phyloP scores from a whole-genome alignment of 2,329 filamentous ascomycete species.

The Juglanconis oblonga region DNA sequence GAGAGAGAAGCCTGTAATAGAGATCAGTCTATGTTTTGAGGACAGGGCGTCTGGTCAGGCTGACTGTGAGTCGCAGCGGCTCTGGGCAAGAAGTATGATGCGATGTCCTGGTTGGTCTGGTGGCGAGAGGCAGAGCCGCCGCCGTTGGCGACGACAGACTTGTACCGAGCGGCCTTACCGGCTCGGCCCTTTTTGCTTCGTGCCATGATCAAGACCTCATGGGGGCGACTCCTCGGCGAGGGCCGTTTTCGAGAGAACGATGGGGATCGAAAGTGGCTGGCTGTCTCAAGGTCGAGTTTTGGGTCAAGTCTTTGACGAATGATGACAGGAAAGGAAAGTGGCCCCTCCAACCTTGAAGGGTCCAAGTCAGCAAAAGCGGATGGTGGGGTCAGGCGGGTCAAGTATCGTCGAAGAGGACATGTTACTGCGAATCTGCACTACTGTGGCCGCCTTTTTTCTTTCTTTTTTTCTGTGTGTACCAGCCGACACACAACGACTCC shows the following conservation, averaged over 20 bases:
- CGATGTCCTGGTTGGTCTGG: constrained; percentile 6
- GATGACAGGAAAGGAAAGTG: not conserved
- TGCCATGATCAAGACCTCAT: constrained; percentile 18
- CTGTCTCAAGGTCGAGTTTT: not conserved
- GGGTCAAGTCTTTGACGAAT: not conserved
- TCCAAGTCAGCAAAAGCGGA: not conserved
- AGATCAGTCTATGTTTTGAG: constrained; percentile 16
- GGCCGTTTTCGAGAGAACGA: too few species aligned
- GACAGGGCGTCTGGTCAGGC: constrained; percentile 27
- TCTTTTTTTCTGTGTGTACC: not conserved
- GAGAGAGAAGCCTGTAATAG: constrained; percentile 36
- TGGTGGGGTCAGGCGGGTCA: not conserved
- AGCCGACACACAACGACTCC: not conserved
- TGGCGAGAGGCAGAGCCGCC: not conserved
- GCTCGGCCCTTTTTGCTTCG: constrained; percentile 23
- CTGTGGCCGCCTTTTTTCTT: not conserved
- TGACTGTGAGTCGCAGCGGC: constrained; percentile 14
- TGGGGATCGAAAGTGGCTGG: not conserved
- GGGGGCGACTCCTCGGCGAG: not conserved
- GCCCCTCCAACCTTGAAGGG: not conserved
- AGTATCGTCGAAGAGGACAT: not conserved
- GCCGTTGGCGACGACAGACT: constrained; percentile 10
- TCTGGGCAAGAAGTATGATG: constrained; percentile 12
- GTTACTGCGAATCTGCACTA: not conserved
- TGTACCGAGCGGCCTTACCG: constrained; percentile 20